Base-by-base conservation (phyloP, 768 basidiomycete genomes). In the Tulasnella sp. region DNA sequence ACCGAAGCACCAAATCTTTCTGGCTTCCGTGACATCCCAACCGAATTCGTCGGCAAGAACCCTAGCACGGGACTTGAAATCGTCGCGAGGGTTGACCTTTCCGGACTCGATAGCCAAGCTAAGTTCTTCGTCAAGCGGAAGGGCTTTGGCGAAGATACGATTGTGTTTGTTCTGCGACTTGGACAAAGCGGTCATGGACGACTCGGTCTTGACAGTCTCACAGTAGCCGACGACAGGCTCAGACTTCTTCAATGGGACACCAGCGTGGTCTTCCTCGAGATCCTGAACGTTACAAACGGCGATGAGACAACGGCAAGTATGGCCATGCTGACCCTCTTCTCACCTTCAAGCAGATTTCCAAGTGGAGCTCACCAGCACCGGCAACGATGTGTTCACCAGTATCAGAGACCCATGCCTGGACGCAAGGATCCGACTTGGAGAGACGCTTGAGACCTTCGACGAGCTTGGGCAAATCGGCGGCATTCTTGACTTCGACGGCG, bases 141-240 rank as follows among this genome's bases (percentile, higher is more conserved):
- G 62, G 35, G 96, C 96, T 78, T 92, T 92, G 63, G 83, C 80
- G 72, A 84, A 99, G 58, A 99, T 78, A 75, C 96, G 88, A 71
- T 99, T 99, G 83, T 99, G 96, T 79, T 98, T 99, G 80, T 99
- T 98, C 75, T 97, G 96, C 19, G 96, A 98, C 73, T 99, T 99
- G 59, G 96, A 98, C 36, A 99, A 77, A 27, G 96, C 96, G 64
- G 89, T 84, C 65, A 98, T 98, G 49, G 83, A 81, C 5, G 96
- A 98, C 73, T 98, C 92, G 51, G 90, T 73, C 73, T 84, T 90
- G 70, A 99, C 93, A 12, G 96, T 97, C 78, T 98, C 96, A 71
- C 91, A 80, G 75, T 97, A 98, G 49, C 85, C 86, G 64, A 99
- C 94, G 69, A 99, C 94, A 64, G 89, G 90, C 72, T 94, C 89